A percentile compares a stretch with the other conserved stretches of the same genome.
phyloP scores from a whole-genome alignment of 371 early-diverging fungal species.

The Mortierella sp. region DNA sequence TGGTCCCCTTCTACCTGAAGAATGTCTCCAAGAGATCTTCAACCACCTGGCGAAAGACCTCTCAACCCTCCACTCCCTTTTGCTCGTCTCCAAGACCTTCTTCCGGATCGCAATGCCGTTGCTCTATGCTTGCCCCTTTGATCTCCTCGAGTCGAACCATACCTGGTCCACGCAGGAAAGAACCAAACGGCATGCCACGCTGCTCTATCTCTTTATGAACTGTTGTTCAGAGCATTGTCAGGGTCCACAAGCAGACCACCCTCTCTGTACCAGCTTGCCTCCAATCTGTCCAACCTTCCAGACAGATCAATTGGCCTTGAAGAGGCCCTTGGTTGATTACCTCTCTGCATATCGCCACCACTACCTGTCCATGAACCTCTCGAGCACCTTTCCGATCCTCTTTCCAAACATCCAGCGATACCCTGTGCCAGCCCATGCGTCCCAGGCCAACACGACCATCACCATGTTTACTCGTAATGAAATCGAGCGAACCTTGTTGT shows the following conservation, averaged over 20 bases:
- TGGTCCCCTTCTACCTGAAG: constrained; percentile 33
- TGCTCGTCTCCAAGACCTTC: constrained; percentile 41
- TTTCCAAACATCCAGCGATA: constrained; percentile 47
- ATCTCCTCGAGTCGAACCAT: constrained; percentile 30
- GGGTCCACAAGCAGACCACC: no score
- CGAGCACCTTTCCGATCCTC: constrained; percentile 39
- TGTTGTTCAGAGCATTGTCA: constrained; percentile 19
- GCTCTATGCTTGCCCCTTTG: constrained; percentile 41
- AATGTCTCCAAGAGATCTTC: constrained; percentile 43
- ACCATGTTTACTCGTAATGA: constrained; percentile 44
- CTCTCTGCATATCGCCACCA: constrained; percentile 38
- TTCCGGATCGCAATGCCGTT: constrained; percentile 44
- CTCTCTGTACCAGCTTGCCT: constrained; percentile 27
- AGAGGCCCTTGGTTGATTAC: constrained; percentile 38
- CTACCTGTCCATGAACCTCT: constrained; percentile 36
- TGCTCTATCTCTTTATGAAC: constrained; percentile 45
- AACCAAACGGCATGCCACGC: constrained; percentile 34
- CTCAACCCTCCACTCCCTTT: constrained; percentile 23
- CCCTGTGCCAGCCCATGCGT: neutral
- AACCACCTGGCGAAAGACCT: constrained; percentile 29
- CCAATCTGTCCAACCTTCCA: constrained; percentile 26
- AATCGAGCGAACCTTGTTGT: constrained; percentile 32
- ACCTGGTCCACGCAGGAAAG: constrained; percentile 25
- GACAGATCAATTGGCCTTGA: neutral
- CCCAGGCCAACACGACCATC: constrained; percentile 16